Conservation (phyloP, 1,139 yeast species). For the Magnusiomyces tetraspermus region DNA sequence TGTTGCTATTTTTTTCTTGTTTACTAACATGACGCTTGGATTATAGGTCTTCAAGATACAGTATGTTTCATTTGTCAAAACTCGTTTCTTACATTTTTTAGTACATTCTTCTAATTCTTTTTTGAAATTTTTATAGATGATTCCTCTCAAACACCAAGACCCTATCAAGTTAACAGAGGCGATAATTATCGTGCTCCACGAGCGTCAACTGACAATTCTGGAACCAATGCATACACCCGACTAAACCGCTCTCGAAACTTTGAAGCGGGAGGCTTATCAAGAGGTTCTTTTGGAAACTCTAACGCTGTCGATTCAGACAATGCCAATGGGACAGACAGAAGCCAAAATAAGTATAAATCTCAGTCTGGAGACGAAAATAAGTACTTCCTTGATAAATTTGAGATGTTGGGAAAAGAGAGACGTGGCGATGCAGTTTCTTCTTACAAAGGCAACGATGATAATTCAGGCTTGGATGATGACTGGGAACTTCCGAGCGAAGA, state of each 20-base stretch:
- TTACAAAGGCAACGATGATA: constrained; percentile 1
- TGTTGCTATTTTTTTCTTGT: neutral
- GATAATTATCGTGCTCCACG: neutral
- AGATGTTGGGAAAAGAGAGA: constrained; percentile 13
- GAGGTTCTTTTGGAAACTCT: neutral
- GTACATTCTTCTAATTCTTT: neutral
- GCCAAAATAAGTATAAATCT: neutral
- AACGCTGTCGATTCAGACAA: neutral
- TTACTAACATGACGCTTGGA: neutral
- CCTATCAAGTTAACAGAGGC: neutral
- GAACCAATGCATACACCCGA: neutral
- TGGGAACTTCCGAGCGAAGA: constrained; percentile 9
- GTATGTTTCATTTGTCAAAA: neutral
- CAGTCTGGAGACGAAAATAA: neutral
- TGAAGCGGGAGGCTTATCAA: neutral
- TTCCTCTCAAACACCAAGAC: neutral
- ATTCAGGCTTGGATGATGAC: constrained; percentile 6
- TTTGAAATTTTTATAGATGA: neutral
- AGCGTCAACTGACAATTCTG: neutral
- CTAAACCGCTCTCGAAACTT: neutral
- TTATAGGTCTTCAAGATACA: neutral
- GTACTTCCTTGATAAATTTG: constrained; percentile 12
- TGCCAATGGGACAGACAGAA: neutral
- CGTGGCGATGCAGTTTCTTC: constrained; percentile 10
- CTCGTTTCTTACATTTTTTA: neutral